Conservation (phyloP, 768 basidiomycete genomes). For the Termitomyces sp. region DNA sequence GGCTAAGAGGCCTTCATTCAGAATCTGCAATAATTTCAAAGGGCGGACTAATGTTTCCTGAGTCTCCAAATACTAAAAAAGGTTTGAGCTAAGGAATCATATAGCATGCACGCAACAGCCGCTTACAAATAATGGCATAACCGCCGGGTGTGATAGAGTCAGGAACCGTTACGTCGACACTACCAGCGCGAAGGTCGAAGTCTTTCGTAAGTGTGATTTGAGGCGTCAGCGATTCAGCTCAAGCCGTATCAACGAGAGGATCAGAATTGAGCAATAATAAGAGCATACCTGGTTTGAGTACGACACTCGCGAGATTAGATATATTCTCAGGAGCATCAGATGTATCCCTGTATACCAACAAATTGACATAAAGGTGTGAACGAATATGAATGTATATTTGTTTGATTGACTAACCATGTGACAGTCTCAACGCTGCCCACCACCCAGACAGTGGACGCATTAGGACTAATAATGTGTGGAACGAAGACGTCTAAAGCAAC, state of each 20-base stretch:
- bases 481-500: conserved; percentile 21
- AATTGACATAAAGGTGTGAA: not conserved
- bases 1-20: not conserved
- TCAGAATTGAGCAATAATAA: not conserved
- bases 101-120: not conserved
- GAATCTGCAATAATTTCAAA: conserved; percentile 27
- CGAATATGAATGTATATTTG: not conserved
- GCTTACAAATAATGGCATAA: not conserved
- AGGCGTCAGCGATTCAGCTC: not conserved
- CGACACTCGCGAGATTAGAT: conserved; percentile 30
- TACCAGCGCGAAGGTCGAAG: conserved; percentile 32
- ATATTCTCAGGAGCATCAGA: conserved; percentile 32
- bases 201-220: conserved; percentile 18
- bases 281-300: conserved; percentile 24
- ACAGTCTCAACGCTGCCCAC: conserved; percentile 21
- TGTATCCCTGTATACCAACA: conserved; percentile 27
- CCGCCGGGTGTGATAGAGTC: not conserved
- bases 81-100: not conserved
- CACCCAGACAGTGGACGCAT: conserved; percentile 20
- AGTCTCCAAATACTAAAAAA: conserved; percentile 42
- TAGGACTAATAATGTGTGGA: conserved; percentile 23
- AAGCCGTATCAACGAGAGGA: not conserved
- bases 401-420: conserved; percentile 20
- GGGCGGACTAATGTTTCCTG: conserved; percentile 36
- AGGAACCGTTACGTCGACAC: conserved; percentile 29